Percentiles rank a stretch among this genome's conserved stretches.
These are phyloP conservation scores for Diaporthe destruens DNA, from an alignment of 2,329 filamentous ascomycete species.

Conservation along the genomic window DNA sequence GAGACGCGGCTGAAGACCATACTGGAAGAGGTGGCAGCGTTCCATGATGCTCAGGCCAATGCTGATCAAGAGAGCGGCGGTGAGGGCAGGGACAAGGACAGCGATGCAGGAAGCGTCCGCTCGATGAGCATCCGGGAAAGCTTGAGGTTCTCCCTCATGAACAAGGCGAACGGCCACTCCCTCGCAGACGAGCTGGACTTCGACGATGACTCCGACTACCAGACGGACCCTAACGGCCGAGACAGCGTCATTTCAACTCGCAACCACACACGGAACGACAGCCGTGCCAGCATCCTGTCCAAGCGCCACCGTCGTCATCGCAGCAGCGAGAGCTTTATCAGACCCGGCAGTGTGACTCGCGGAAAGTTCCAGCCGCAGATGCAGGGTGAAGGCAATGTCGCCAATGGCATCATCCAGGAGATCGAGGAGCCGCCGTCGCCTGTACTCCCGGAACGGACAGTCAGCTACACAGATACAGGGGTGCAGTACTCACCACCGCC, in stretches of 20 bases:
- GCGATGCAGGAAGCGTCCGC: constrained; percentile 78
- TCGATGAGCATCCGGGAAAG: constrained; percentile 81
- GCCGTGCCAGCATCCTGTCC: constrained; percentile 67
- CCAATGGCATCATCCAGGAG: constrained; percentile 64
- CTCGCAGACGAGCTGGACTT: constrained; percentile 93
- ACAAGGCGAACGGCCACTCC: constrained; percentile 76
- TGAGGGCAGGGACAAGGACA: constrained; percentile 74
- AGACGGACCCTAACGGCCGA: constrained; percentile 79
- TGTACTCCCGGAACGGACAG: constrained; percentile 53
- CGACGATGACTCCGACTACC: constrained; percentile 80
- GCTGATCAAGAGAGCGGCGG: constrained; percentile 56
- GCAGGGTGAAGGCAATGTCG: constrained; percentile 59
- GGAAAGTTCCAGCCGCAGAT: constrained; percentile 68
- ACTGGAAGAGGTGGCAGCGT: constrained; percentile 85
- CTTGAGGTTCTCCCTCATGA: constrained; percentile 79
- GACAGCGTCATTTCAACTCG: constrained; percentile 69
- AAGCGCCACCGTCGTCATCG: constrained; percentile 66
- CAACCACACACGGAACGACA: constrained; percentile 65
- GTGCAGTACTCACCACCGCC: constrained; percentile 87
- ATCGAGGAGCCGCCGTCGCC: constrained; percentile 56
- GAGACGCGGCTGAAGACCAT: constrained; percentile 87
- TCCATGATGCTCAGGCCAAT: constrained; percentile 64
- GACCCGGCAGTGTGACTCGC: constrained; percentile 66
- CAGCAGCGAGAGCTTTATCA: constrained; percentile 69
- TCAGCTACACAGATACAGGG: constrained; percentile 79